Evolutionary conservation across 2,329 filamentous ascomycete species (phyloP), one percentile per base, ranked within the genome.

Genomic region (Parastagonospora avenae): DNA sequence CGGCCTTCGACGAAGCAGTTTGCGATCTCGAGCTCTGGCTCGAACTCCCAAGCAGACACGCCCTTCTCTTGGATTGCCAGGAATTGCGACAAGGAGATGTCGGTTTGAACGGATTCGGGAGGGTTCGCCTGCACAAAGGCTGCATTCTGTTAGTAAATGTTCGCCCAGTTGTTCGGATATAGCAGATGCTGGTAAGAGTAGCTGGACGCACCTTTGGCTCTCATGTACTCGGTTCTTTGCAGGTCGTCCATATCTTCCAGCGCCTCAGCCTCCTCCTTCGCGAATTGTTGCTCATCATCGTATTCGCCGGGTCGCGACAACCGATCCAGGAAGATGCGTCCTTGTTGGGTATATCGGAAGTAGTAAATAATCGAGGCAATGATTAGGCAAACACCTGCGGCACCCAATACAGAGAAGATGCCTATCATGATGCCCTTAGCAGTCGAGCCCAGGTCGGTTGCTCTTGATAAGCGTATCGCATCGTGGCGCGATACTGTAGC

Each of bases 31-130:
- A 97, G 79, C 74, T 99, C 94, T n/a, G 94, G 94, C 74, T 97
- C 94, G 68, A 99, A 99, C 74, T 99, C 94, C 94, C 94, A 99
- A 6, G 94, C 94, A 4, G 94, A 96, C n/a, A 99, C 93, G 43
- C 94, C 94, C 75, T 99, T 99, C 79, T 99, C 94, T 78, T 99
- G 94, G 61, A 99, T 99, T 36, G 94, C 94, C 52, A 99, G 83
- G 73, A 96, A 97, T 73, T 99, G 94, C 31, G 94, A 97, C 58
- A 99, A 79, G 16, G 94, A 97, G 59, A 99, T 99, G 71, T 99
- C 94, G 62, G 94, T 97, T 68, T 94, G 92, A 51, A 93, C 79
- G 7, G 94, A 97, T 74, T 99, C 94, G 59, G 94, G 92, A 2
- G 93, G 94, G 70, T 97, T 97, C 48, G 88, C 91, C 73, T 94